Base-by-base conservation (phyloP, 805 yeast genomes). In the Candida gorgasii region DNA sequence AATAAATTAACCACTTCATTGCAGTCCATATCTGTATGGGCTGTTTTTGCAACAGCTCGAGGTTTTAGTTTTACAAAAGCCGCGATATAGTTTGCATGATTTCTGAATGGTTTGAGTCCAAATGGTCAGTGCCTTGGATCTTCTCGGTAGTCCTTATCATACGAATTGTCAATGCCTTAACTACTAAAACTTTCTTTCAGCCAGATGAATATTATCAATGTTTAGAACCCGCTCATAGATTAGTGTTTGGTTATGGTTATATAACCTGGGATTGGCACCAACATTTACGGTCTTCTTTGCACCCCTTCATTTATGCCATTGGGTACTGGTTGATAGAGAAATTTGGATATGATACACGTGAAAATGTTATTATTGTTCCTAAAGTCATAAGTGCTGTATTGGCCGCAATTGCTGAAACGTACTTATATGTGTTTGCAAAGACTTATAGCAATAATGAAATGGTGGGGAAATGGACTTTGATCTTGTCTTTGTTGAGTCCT, bases 181-280 rank as follows among this genome's bases (percentile, higher is more conserved):
- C 81, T 1, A 76, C 79, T 4, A 58, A 58, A 42, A 89, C 98
- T 0, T 93, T 80, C 58, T 93, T 93, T 65, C 99, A 93, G 61
- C 92, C 99, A 0, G 99, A 93, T 61, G 99, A 93, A 62, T 93
- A 75, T 63, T 93, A 84, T 81, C 99, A 93, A 63, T 73, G 90
- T 0, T 65, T 93, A 39, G 99, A 93, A 55, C 96, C 97, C 0
- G 99, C 98, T 0, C 96, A 89, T 61, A 44, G 55, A 3, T 65
- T 73, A 27, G 84, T 84, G 0, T 89, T 73, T 59, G 90, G 93
- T 1, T 84, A 82, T 48, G 99, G 99, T 0, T 78, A 79, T 52
- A 58, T 80, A 27, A 89, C 98, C 0, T 93, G 99, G 99, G 99
- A 93, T 63, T 93, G 99, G 99, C 59, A 65, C 17, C 69, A 73